Evolutionary conservation across 1,284 basidiomycete species (phyloP), one percentile per base, ranked within the genome.

Genomic region (Naganishia albida): DNA sequence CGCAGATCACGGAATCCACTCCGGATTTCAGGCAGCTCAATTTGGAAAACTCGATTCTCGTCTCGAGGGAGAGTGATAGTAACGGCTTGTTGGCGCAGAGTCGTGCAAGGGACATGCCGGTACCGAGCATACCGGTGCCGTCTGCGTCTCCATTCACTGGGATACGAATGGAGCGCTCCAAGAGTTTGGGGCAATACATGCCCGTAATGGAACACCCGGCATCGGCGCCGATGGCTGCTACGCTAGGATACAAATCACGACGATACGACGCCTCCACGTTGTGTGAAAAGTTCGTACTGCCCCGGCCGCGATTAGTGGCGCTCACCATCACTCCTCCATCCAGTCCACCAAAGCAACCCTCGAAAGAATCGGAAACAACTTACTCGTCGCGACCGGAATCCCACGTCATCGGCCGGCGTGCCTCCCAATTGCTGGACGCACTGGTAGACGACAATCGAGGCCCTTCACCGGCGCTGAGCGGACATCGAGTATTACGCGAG

Each of bases 221-320:
- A 12, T 12, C 53, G 6, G 55, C 25, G 3, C n/a, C 18, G 42
- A 30, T 28, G 13, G 30, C 30, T 18, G 30, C 23, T 8, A 26
- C 55, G 18, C 23, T 49, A 16, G 18, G 30, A 25, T 20, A 30
- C 7, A 60, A 50, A 60, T 23, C 46, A 20, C 15, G 46, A 12
- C 57, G 57, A 28, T 60, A 60, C 57, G 57, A 60, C 23, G 57
- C 46, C 16, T 50, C 57, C 7, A 40, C 57, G 38, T 20, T 50
- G 57, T 64, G 63, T 23, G 63, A 64, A 13, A 54, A 64, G 44
- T 64, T 64, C 34, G 51, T 57, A 26, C 25, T 64, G n/a, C 63
- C 63, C 8, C 63, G 63, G 44, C 63, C 63, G 38, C 44, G 54
- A 15, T 26, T 64, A 46, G 63, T 64, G 15, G 63, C 63, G 26